Evolutionary conservation across 2,329 filamentous ascomycete species (phyloP).

Genomic region (Diaporthe nobilis): DNA sequence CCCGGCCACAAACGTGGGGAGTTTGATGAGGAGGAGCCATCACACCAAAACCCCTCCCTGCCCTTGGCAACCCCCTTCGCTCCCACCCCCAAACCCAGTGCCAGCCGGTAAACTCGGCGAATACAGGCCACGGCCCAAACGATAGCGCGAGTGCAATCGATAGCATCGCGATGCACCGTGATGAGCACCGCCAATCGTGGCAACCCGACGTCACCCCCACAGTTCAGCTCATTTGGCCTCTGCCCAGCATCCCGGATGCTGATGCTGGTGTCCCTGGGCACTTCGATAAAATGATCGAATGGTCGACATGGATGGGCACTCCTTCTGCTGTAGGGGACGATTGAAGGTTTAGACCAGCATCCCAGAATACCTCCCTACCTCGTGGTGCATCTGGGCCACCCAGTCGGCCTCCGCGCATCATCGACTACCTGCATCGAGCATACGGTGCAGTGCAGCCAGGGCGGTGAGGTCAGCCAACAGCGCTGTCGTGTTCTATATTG

Average conservation of each 20-base stretch:
- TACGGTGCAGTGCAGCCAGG: background rate
- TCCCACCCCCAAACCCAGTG: background rate
- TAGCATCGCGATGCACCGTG: background rate
- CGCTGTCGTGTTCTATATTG: conserved; percentile 29
- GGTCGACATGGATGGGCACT: conserved; percentile 1
- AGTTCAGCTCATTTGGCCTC: background rate
- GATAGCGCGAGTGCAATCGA: background rate
- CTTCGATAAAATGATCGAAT: background rate
- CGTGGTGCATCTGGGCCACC: background rate
- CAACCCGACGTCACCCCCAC: background rate
- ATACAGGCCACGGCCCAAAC: background rate
- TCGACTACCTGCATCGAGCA: background rate
- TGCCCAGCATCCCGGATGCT: background rate
- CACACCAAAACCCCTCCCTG: background rate
- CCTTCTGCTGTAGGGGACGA: conserved; percentile 20
- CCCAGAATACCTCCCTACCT: conserved; percentile 27
- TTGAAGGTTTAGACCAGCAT: conserved; percentile 20
- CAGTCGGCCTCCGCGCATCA: conserved; percentile 15
- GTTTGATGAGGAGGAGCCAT: background rate
- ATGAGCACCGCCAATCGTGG: conserved; percentile 5
- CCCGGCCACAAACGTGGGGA: conserved; percentile 22
- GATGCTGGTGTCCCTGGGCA: background rate
- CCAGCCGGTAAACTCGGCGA: conserved; percentile 14
- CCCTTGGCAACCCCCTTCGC: background rate
- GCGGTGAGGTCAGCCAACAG: background rate